A percentile compares a stretch with the other conserved stretches of the same genome.
phyloP scores from a whole-genome alignment of 2,329 filamentous ascomycete genomes.

The Trichoderma polysporum region DNA sequence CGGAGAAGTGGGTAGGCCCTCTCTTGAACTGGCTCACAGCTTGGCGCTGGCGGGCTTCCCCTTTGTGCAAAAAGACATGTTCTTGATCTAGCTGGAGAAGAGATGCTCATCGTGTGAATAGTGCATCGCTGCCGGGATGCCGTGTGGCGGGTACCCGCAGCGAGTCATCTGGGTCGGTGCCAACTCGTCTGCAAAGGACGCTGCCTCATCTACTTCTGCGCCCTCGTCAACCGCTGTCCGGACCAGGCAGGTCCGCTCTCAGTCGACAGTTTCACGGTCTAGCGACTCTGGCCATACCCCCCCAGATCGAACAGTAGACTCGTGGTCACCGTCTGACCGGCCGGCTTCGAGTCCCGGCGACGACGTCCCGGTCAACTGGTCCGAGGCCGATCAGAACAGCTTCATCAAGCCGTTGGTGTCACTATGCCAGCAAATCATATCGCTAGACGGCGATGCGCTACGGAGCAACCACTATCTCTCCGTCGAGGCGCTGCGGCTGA shows the following conservation, averaged over 20 bases:
- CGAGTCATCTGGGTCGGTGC: conserved; percentile 33
- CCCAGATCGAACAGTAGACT: not conserved
- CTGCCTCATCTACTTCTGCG: not conserved
- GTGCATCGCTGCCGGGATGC: conserved; percentile 31
- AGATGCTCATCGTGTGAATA: conserved; percentile 20
- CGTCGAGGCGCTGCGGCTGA: conserved; percentile 27
- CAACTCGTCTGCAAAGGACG: conserved; percentile 13
- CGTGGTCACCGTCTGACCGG: conserved; percentile 10
- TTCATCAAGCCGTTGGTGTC: conserved; percentile 27
- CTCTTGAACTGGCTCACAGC: not conserved
- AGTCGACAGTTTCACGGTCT: conserved; percentile 1
- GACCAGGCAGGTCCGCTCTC: not conserved
- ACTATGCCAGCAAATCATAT: conserved; percentile 30
- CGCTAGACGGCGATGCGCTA: conserved; percentile 16
- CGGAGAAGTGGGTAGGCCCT: conserved; percentile 20
- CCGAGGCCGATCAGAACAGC: conserved; percentile 25
- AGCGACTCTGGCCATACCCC: conserved; percentile 4
- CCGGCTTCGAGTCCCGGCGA: not conserved
- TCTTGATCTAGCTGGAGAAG: not conserved
- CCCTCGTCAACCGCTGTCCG: not conserved
- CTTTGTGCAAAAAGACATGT: not conserved
- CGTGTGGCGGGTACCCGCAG: conserved; percentile 35
- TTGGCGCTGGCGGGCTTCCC: not conserved
- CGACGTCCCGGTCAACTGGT: conserved; percentile 3
- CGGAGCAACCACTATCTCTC: conserved; percentile 20